Evolutionary conservation across 225 moss, liverwort and hornwort genomes (phyloP).

Genomic region (Climacium dendroides): DNA sequence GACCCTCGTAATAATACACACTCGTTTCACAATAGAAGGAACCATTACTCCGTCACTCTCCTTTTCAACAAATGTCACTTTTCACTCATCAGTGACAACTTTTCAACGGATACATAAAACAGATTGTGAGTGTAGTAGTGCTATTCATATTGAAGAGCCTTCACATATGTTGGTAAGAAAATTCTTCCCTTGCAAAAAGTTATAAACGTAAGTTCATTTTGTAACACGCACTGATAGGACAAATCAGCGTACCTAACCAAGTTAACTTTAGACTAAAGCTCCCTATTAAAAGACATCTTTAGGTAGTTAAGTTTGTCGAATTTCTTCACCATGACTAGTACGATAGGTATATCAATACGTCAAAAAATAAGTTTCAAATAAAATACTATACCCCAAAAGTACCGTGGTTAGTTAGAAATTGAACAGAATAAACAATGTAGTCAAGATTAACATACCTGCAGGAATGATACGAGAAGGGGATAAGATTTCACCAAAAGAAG

Average conservation of each 20-base stretch:
- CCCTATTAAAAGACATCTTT: not conserved
- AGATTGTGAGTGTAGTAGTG: not conserved
- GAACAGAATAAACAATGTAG: not conserved
- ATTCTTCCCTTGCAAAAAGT: not conserved
- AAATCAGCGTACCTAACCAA: not conserved
- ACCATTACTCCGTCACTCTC: not conserved
- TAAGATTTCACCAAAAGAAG: conserved; percentile 56
- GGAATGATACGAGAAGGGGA: conserved; percentile 80
- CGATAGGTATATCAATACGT: not conserved
- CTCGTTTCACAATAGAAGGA: not conserved
- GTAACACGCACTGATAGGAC: not conserved
- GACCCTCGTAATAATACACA: not conserved
- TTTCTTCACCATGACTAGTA: not conserved
- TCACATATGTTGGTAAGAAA: not conserved
- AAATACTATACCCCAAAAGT: not conserved
- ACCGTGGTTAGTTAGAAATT: not conserved
- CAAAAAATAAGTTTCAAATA: not conserved
- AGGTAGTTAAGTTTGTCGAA: not conserved
- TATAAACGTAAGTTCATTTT: not conserved
- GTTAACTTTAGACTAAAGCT: not conserved
- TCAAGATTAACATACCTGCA: conserved; percentile 10
- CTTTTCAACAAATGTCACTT: not conserved
- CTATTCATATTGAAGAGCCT: not conserved
- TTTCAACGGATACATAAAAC: not conserved
- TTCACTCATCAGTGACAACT: not conserved